phyloP scores from a whole-genome alignment of 2,329 filamentous ascomycete species.

The Pyrenophora teres region DNA sequence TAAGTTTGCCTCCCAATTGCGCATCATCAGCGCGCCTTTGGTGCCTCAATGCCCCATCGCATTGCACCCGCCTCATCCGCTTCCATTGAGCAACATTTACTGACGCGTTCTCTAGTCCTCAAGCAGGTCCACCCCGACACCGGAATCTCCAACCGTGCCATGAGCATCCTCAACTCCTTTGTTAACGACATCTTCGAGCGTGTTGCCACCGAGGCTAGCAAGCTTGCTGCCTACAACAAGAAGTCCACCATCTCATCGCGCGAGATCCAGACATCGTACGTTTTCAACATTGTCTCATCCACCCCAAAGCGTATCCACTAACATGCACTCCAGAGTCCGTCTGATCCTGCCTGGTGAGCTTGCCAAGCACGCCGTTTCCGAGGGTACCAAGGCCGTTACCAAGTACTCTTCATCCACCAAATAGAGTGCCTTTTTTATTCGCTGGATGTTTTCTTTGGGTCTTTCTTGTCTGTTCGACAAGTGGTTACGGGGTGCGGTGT shows the following conservation, averaged over 20 bases:
- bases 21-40: conserved; percentile 11
- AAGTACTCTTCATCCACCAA: conserved; percentile 99
- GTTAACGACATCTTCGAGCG: conserved; percentile 99
- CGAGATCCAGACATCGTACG: conserved; percentile 95
- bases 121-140: conserved; percentile 99
- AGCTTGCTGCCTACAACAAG: conserved; percentile 99
- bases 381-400: conserved; percentile 99
- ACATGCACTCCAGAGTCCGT: conserved; percentile 65
- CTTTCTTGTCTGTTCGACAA: conserved; percentile 55
- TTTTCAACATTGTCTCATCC: conserved; percentile 19
- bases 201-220: conserved; percentile 96
- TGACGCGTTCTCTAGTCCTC: conserved; percentile 70
- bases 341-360: conserved; percentile 98
- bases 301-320: conserved; percentile 23
- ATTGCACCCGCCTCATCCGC: not conserved
- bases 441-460: conserved; percentile 57
- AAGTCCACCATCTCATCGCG: conserved; percentile 99
- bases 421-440: conserved; percentile 64
- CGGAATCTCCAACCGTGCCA: conserved; percentile 99
- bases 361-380: conserved; percentile 98
- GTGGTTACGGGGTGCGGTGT: conserved; percentile 50
- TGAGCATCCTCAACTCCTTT: conserved; percentile 99
- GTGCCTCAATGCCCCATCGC: not conserved
- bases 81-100: conserved; percentile 16
- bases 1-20: conserved; percentile 54